Conservation (phyloP, 2,329 filamentous ascomycete species). For the Calonectria honghensis region DNA sequence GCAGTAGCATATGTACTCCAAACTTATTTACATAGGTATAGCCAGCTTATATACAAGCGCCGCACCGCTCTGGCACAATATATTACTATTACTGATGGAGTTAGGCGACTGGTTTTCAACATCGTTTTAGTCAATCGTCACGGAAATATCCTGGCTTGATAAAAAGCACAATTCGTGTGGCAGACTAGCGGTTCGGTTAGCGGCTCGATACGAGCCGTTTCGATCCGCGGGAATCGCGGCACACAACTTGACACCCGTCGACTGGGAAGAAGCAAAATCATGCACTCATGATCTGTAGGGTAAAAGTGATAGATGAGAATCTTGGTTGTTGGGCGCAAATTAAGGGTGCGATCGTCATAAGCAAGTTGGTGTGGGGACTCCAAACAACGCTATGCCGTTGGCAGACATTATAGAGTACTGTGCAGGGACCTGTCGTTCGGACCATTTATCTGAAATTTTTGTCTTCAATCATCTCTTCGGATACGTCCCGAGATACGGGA, state of each 20-base stretch:
- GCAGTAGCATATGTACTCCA: not conserved
- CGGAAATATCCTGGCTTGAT: not conserved
- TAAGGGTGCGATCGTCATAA: conserved; percentile 19
- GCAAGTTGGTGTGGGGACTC: not conserved
- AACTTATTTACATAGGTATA: not conserved
- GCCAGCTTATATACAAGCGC: not conserved
- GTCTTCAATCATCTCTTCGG: not conserved
- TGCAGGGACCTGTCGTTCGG: conserved; percentile 4
- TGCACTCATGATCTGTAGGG: not conserved
- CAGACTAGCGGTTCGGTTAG: not conserved
- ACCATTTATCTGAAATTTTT: not conserved
- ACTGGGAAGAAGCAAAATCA: not conserved
- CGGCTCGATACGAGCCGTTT: not conserved
- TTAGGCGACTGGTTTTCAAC: not conserved
- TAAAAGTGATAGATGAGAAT: not conserved
- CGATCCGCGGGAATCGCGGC: not conserved
- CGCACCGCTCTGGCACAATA: not conserved
- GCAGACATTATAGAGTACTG: not conserved
- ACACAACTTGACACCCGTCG: not conserved
- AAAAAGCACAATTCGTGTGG: not conserved
- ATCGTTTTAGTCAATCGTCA: not conserved
- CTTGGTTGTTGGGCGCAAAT: not conserved
- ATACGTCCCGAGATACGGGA: not conserved
- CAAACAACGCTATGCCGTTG: not conserved
- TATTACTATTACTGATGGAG: not conserved